Evolutionary conservation across 2,329 filamentous ascomycete genomes (phyloP).

Genomic region (Orbilia oligospora): DNA sequence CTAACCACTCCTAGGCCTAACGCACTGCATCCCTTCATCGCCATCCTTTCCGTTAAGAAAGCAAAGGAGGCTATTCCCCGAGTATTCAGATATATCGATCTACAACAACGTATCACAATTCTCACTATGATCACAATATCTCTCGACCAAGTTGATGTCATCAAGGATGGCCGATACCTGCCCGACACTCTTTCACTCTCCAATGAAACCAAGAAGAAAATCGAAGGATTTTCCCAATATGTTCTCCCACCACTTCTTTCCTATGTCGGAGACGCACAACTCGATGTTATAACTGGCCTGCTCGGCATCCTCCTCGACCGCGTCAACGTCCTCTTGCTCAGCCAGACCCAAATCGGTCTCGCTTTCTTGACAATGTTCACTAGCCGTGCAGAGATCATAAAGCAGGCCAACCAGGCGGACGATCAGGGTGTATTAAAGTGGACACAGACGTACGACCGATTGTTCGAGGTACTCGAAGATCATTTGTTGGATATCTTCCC

Average conservation of each 20-base stretch:
- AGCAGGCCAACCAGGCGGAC: conserved; percentile 80
- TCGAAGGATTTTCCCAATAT: conserved; percentile 88
- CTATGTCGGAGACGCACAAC: conserved; percentile 89
- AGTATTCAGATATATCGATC: conserved; percentile 91
- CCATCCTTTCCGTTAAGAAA: conserved; percentile 92
- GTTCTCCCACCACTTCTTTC: conserved; percentile 92
- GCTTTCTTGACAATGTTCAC: conserved; percentile 94
- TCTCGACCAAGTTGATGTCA: conserved; percentile 90
- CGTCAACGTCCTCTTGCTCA: conserved; percentile 85
- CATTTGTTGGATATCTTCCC: conserved; percentile 89
- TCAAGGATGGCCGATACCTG: conserved; percentile 82
- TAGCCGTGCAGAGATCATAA: conserved; percentile 92
- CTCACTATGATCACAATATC: conserved; percentile 96
- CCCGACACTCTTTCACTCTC: conserved; percentile 81
- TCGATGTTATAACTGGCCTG: conserved; percentile 91
- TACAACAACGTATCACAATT: conserved; percentile 93
- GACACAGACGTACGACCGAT: conserved; percentile 83
- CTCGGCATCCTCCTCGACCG: conserved; percentile 85
- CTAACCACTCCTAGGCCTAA: conserved; percentile 73
- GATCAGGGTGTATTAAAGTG: conserved; percentile 86
- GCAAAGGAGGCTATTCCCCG: conserved; percentile 96
- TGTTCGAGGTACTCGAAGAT: conserved; percentile 90
- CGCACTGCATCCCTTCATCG: conserved; percentile 89
- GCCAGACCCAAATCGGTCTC: conserved; percentile 87
- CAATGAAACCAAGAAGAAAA: conserved; percentile 84